Evolutionary conservation across 257 asterid species (phyloP).

Genomic region (Rubia yunnanensis): DNA sequence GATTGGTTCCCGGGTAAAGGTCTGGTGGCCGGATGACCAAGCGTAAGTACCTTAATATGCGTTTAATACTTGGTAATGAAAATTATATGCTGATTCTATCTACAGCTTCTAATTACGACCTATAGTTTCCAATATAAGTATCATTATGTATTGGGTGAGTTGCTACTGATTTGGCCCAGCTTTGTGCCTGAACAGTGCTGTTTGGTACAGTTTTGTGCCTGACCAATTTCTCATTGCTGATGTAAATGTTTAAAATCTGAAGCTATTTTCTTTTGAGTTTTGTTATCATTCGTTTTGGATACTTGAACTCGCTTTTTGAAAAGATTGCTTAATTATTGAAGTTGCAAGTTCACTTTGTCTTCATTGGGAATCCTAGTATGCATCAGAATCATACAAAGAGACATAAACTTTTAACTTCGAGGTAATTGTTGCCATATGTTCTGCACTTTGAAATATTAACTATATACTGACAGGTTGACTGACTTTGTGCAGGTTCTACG

Average conservation of each 20-base stretch:
- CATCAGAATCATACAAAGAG: not conserved
- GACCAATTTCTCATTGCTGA: not conserved
- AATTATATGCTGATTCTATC: not conserved
- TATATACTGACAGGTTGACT: not conserved
- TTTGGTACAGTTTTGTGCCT: not conserved
- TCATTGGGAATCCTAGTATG: not conserved
- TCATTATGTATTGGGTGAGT: not conserved
- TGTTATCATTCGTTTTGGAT: too few relatives aligned
- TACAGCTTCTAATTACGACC: not conserved
- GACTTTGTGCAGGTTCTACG: not conserved
- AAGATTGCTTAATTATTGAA: too few relatives aligned
- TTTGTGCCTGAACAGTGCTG: not conserved
- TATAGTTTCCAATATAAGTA: too few relatives aligned
- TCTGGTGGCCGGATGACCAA: constrained; percentile 44
- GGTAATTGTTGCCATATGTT: too few relatives aligned
- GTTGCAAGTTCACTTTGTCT: not conserved
- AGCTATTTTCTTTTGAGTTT: not conserved
- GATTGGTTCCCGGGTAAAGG: constrained; percentile 39
- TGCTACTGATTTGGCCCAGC: not conserved
- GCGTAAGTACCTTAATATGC: constrained; percentile 24
- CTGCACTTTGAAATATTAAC: not conserved
- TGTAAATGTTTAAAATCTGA: not conserved
- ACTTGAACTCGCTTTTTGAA: too few relatives aligned
- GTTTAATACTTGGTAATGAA: not conserved
- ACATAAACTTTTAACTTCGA: not conserved